Evolutionary conservation across 768 basidiomycete species (phyloP).

Genomic region (Nidula microcarpa): DNA sequence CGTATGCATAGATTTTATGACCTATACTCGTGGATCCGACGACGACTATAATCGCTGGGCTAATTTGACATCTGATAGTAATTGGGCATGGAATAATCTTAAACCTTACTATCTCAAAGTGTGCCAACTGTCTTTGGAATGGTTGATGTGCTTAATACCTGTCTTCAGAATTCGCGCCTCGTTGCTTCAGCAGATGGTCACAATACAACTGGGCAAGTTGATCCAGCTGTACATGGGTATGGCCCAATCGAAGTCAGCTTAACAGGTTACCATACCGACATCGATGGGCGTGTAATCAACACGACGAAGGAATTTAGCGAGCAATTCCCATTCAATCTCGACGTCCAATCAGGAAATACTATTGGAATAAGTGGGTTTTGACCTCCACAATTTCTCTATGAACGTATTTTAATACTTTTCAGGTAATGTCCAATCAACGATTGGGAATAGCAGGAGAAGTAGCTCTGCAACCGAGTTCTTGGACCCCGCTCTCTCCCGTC

Average conservation of each 20-base stretch:
- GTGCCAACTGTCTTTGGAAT: not conserved
- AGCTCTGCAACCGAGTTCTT: constrained; percentile 16
- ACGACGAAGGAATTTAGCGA: not conserved
- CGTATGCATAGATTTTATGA: not conserved
- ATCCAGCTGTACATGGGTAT: not conserved
- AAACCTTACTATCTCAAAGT: not conserved
- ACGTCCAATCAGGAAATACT: not conserved
- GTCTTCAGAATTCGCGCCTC: not conserved
- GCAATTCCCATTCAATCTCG: not conserved
- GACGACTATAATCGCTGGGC: constrained; percentile 18
- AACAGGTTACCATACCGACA: not conserved
- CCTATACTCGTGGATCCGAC: constrained; percentile 14
- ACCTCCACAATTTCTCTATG: not conserved
- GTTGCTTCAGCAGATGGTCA: not conserved
- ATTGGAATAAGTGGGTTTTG: not conserved
- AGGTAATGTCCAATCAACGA: constrained; percentile 2
- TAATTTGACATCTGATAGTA: constrained; percentile 9
- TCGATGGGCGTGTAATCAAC: not conserved
- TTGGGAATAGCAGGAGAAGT: constrained; percentile 10
- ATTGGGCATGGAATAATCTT: constrained; percentile 18
- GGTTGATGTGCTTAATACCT: not conserved
- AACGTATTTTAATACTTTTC: not conserved
- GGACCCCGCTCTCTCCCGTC: constrained; percentile 8
- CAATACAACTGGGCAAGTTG: not conserved
- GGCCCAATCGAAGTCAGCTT: not conserved